phyloP scores from a whole-genome alignment of 108 stramenopile species.

The Cyclotella atomus region DNA sequence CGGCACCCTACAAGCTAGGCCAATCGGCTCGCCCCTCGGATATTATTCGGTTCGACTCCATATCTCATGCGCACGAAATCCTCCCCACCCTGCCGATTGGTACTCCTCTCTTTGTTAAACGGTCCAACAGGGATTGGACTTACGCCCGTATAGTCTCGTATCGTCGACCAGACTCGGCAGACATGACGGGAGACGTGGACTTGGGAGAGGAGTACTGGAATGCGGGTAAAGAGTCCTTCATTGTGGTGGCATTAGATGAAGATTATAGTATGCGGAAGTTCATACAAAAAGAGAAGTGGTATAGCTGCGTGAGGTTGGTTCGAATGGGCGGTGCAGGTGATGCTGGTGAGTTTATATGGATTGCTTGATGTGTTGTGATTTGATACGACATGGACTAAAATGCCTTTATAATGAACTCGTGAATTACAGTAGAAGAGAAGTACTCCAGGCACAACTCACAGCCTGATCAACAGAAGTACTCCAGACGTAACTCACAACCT shows the following conservation, averaged over 20 bases:
- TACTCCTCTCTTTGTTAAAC: slow-evolving; percentile 12
- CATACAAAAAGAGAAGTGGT: slow-evolving; percentile 3
- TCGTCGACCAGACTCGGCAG: neutral
- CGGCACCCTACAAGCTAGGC: slow-evolving; percentile 8
- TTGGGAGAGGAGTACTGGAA: neutral
- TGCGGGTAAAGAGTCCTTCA: neutral
- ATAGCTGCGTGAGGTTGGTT: neutral
- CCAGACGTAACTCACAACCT: neutral
- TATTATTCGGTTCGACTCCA: slow-evolving; percentile 1
- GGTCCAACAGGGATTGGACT: slow-evolving; percentile 9
- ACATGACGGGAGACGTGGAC: neutral
- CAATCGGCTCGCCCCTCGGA: neutral
- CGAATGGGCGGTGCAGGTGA: neutral
- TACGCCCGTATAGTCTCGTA: slow-evolving; percentile 3
- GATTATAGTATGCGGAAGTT: neutral
- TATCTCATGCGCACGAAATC: neutral
- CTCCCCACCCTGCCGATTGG: slow-evolving; percentile 3
- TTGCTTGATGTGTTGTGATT: neutral
- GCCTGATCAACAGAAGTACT: neutral
- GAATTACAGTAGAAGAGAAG: neutral
- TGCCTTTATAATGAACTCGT: neutral
- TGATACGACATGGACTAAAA: neutral
- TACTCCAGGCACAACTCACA: neutral
- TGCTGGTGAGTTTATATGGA: neutral
- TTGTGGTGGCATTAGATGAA: slow-evolving; percentile 7